phyloP scores from a whole-genome alignment of 2,329 filamentous ascomycete species.

The Cylindrodendrum hubeiense region DNA sequence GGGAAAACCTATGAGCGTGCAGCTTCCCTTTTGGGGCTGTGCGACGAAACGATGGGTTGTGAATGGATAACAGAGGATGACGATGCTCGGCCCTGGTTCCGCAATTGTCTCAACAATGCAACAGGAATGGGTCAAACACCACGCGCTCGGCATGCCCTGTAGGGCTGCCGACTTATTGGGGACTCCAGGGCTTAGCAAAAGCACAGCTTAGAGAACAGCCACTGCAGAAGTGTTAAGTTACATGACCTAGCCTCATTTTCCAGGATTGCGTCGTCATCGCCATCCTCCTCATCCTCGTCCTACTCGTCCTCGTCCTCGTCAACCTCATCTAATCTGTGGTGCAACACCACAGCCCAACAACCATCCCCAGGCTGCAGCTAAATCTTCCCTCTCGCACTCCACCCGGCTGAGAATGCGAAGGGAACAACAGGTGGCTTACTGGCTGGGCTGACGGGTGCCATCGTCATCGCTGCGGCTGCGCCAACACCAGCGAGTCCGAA shows the following conservation, averaged over 20 bases:
- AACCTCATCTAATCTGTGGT: background rate
- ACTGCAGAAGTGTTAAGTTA: background rate
- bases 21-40: background rate
- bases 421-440: background rate
- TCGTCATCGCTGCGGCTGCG: conserved; percentile 7
- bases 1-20: background rate
- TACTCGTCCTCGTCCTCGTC: background rate
- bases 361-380: background rate
- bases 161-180: background rate
- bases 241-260: background rate
- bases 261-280: background rate
- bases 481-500: background rate
- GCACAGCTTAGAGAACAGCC: background rate
- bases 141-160: background rate
- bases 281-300: background rate
- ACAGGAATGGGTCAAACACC: background rate
- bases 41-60: background rate
- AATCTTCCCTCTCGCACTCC: background rate
- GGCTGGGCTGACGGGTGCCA: conserved; percentile 3
- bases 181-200: background rate
- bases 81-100: background rate
- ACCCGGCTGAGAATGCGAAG: background rate
- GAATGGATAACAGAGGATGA: background rate
- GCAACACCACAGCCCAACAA: background rate
- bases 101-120: background rate